phyloP scores from a whole-genome alignment of 2,329 filamentous ascomycete species.

The Ascomycota sp. region DNA sequence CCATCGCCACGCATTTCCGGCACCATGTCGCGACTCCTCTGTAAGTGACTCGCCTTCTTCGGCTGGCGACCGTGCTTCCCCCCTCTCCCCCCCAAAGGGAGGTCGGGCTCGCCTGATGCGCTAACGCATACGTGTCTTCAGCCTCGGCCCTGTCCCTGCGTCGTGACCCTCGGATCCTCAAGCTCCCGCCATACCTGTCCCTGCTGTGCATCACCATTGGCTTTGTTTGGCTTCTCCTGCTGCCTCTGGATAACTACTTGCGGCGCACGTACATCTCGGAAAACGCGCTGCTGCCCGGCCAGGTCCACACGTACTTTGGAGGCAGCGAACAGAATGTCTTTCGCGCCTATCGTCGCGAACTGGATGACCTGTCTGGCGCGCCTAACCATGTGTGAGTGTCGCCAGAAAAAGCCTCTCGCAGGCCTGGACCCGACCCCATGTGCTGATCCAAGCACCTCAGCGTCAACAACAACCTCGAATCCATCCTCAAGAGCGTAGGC shows the following conservation, averaged over 20 bases:
- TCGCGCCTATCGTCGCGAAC: slow-evolving; percentile 68
- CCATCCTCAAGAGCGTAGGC: slow-evolving; percentile 55
- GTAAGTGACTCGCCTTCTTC: slow-evolving; percentile 14
- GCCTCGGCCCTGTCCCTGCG: slow-evolving; percentile 46
- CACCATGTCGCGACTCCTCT: slow-evolving; percentile 30
- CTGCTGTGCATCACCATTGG: slow-evolving; percentile 66
- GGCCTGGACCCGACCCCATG: neutral
- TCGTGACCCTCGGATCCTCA: slow-evolving; percentile 59
- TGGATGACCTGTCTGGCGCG: slow-evolving; percentile 36
- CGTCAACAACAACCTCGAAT: slow-evolving; percentile 48
- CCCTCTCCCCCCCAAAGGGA: neutral
- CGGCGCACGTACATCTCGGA: slow-evolving; percentile 89
- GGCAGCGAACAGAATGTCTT: slow-evolving; percentile 92
- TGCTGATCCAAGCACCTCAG: slow-evolving; percentile 10
- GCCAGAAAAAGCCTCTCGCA: neutral
- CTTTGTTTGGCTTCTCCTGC: slow-evolving; percentile 68
- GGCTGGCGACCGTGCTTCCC: no score
- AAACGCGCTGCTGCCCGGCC: slow-evolving; percentile 82
- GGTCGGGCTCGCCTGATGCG: no score
- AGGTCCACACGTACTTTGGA: slow-evolving; percentile 93
- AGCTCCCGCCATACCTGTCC: slow-evolving; percentile 71
- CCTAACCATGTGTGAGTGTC: slow-evolving; percentile 28
- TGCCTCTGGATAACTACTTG: slow-evolving; percentile 79
- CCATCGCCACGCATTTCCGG: no score
- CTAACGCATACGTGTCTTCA: slow-evolving; percentile 7